Base-by-base conservation (phyloP, 306 rosid species). In the Begonia masoniana region DNA sequence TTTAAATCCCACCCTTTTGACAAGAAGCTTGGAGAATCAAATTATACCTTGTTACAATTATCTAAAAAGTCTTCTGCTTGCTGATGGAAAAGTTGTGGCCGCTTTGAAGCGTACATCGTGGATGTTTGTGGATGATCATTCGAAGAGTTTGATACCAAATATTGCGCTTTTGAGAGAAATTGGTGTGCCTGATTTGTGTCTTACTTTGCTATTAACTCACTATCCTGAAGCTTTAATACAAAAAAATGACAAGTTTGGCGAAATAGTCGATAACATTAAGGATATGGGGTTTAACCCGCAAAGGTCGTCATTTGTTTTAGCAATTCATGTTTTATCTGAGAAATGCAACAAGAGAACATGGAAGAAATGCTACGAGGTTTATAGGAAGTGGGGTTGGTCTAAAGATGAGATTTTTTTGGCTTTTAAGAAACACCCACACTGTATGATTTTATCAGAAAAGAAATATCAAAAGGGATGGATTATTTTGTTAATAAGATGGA, bases 351-450 rank as follows among this genome's bases (percentile, higher is more conserved):
- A 54, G 21, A 35, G 49, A 19, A 46, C n/a, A 3, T 62, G 63
- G 67, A 58, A 16, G 1, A 10, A n/a, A 43, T 41, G 21, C 24
- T 53, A 16, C 13, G 62, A 66, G 50, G 64, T 64, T 31, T 65
- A 66, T 14, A 51, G 31, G 46, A 54, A 51, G 26, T 69, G 60
- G 58, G 69, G 70, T 45, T 74, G 79, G 76, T 54, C 76, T 0
- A 49, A 65, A 15, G 16, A 61, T 11, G 69, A 45, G 14, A 60
- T 56, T 14, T 11, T 62, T 1, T 7, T 19, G 10, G 67, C 70
- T 1, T 74, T 69, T 43, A 54, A 9, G 36, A 15, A 12, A 41
- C 35, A 10, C 41, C 79, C 79, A 0, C 7, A 39, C 24, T 65
- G 66, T 11, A 62, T 74, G 63, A n/a, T 11, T 0, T 8, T 36